Evolutionary conservation across 2,329 filamentous ascomycete genomes (phyloP).

Genomic region (Aaosphaeria pasadenensis): DNA sequence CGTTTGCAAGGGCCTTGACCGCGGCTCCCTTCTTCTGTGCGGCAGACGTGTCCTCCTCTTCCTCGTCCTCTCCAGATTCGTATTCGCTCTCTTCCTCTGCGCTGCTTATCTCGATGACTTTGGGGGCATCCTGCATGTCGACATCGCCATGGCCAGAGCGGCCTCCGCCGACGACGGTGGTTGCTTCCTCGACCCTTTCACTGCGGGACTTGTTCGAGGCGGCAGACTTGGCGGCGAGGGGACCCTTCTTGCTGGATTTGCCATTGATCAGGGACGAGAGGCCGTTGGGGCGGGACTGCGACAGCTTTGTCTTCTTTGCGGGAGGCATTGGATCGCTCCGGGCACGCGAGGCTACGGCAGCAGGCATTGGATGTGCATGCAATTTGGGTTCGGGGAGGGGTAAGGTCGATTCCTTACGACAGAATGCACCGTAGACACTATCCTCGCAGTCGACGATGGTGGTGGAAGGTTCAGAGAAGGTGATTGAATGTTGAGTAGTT

Average conservation of each 20-base stretch:
- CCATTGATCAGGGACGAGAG: slow-evolving; percentile 32
- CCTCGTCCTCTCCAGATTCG: slow-evolving; percentile 27
- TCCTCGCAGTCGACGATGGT: no score
- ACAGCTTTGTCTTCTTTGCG: slow-evolving; percentile 36
- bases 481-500: no score
- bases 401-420: background rate
- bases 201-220: slow-evolving; percentile 50
- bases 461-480: no score
- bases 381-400: background rate
- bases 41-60: slow-evolving; percentile 17
- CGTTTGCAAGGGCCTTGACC: slow-evolving; percentile 16
- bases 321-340: slow-evolving; percentile 30
- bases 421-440: no score
- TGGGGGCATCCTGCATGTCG: slow-evolving; percentile 31
- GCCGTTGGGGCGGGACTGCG: slow-evolving; percentile 20
- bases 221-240: slow-evolving; percentile 49
- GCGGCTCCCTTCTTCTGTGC: slow-evolving; percentile 24
- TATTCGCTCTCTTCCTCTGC: slow-evolving; percentile 40
- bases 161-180: slow-evolving; percentile 51
- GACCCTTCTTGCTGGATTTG: slow-evolving; percentile 31
- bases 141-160: slow-evolving; percentile 44
- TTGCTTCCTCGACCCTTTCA: slow-evolving; percentile 57
- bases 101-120: slow-evolving; percentile 48
- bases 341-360: slow-evolving; percentile 28
- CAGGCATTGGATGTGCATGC: slow-evolving; percentile 21